These are phyloP conservation scores for Sporodiniella umbellata DNA, from an alignment of 371 early-diverging fungal species.

Conservation along the genomic window DNA sequence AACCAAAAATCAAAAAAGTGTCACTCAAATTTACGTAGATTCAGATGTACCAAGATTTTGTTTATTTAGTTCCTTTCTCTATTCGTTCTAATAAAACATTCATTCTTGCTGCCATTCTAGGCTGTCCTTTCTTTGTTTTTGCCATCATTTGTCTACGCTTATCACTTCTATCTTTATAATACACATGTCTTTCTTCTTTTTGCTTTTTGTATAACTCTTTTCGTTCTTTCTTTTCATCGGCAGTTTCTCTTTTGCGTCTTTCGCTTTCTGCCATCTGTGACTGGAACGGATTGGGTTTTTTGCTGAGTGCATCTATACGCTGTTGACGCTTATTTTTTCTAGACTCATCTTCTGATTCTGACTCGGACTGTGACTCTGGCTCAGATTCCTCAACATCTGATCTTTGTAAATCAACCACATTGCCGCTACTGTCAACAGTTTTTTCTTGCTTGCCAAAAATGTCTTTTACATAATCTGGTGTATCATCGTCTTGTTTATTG, in stretches of 20 bases:
- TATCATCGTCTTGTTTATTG: constrained; percentile 31
- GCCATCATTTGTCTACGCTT: constrained; percentile 56
- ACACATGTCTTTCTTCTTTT: constrained; percentile 47
- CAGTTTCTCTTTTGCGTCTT: constrained; percentile 38
- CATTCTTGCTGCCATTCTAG: constrained; percentile 64
- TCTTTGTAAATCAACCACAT: constrained; percentile 46
- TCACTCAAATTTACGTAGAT: no score
- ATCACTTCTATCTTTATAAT: constrained; percentile 55
- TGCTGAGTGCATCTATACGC: not conserved
- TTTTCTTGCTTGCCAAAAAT: constrained; percentile 51
- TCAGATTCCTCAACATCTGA: constrained; percentile 23
- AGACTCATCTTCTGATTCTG: no score
- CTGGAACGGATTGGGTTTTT: constrained; percentile 63
- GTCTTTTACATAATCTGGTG: constrained; percentile 52
- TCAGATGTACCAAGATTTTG: no score
- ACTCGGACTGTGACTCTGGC: no score
- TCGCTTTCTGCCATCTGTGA: constrained; percentile 50
- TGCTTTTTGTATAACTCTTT: constrained; percentile 32
- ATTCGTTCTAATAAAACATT: constrained; percentile 57
- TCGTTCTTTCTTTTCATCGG: constrained; percentile 32
- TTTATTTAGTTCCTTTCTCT: constrained; percentile 46
- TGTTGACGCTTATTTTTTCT: constrained; percentile 14
- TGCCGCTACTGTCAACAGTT: constrained; percentile 60
- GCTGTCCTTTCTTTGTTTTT: constrained; percentile 60
- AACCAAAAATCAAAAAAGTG: no score